Evolutionary conservation across 1,284 basidiomycete species (phyloP).

Genomic region (Pseudozyma hubeiensis): DNA sequence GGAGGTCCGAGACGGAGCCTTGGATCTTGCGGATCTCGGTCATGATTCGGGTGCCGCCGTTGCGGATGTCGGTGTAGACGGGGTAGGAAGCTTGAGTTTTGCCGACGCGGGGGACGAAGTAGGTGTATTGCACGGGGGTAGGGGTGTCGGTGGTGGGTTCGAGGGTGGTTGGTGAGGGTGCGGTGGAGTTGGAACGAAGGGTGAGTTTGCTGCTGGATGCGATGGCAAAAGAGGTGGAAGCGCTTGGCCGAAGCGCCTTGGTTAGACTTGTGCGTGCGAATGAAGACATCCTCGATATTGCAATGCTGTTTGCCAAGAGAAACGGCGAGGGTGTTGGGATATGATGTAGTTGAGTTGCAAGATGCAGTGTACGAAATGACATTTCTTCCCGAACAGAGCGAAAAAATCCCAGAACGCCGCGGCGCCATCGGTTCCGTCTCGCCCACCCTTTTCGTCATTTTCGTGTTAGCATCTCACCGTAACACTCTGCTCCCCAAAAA

Average conservation of each 20-base stretch:
- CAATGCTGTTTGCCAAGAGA: not conserved
- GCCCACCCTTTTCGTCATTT: too few species aligned
- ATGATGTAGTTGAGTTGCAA: too few species aligned
- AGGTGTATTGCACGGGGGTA: slow-evolving; percentile 42
- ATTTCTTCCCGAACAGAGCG: slow-evolving; percentile 10
- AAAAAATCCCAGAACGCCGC: not conserved
- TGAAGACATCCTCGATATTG: slow-evolving; percentile 14
- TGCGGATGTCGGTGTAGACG: slow-evolving; percentile 55
- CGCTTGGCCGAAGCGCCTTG: slow-evolving; percentile 9
- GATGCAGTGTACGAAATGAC: not conserved
- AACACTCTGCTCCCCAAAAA: slow-evolving; percentile 1
- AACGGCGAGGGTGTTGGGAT: too few species aligned
- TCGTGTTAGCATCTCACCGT: not conserved
- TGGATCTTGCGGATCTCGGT: slow-evolving; percentile 58
- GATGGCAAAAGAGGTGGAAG: slow-evolving; percentile 3
- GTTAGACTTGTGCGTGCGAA: slow-evolving; percentile 16
- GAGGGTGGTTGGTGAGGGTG: not conserved
- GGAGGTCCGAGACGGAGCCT: slow-evolving; percentile 41
- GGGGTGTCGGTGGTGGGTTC: not conserved
- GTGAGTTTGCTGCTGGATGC: slow-evolving; percentile 30
- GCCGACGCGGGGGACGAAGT: slow-evolving; percentile 59
- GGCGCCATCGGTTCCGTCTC: slow-evolving; percentile 5
- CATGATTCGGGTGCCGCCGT: slow-evolving; percentile 45
- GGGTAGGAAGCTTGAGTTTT: slow-evolving; percentile 43
- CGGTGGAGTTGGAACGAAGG: slow-evolving; percentile 23